Conservation (phyloP, 2,329 filamentous ascomycete species). For the Neoscytalidium dimidiatum region DNA sequence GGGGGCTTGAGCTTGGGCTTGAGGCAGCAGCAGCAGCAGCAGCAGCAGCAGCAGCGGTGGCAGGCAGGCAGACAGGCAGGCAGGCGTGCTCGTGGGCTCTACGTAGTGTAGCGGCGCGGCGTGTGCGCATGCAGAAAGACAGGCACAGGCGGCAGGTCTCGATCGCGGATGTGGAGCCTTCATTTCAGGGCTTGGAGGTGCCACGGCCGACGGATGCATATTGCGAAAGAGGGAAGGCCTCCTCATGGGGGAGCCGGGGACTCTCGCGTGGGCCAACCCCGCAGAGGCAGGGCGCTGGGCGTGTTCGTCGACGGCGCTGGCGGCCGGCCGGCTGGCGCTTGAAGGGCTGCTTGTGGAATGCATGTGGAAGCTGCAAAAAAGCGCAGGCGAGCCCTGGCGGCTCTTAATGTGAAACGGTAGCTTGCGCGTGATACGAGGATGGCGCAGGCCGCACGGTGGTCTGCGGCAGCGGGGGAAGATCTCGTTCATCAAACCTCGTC, state of each 20-base stretch:
- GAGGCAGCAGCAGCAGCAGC: background rate
- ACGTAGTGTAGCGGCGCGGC: background rate
- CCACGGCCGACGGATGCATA: conserved; percentile 10
- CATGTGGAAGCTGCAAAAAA: conserved; percentile 12
- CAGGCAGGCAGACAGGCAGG: no score
- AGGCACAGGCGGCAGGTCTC: conserved; percentile 1
- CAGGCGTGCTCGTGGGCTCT: no score
- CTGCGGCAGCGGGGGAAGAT: conserved; percentile 16
- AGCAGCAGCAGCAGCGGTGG: no score
- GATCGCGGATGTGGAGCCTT: conserved; percentile 12
- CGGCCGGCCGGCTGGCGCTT: background rate
- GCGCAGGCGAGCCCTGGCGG: conserved; percentile 12
- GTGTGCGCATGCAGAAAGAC: conserved; percentile 1
- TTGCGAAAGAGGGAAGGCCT: conserved; percentile 14
- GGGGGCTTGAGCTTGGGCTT: background rate
- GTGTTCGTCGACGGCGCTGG: background rate
- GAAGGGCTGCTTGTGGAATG: background rate
- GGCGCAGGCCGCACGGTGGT: conserved; percentile 1
- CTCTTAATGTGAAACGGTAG: conserved; percentile 18
- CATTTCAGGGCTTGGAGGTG: background rate
- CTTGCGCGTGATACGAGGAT: conserved; percentile 16
- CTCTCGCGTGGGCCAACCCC: conserved; percentile 12
- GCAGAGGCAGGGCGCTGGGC: background rate
- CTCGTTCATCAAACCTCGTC: conserved; percentile 17
- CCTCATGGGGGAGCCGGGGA: conserved; percentile 8